Evolutionary conservation across 1,284 basidiomycete genomes (phyloP).

Genomic region (Hypsizygus ulmarius): DNA sequence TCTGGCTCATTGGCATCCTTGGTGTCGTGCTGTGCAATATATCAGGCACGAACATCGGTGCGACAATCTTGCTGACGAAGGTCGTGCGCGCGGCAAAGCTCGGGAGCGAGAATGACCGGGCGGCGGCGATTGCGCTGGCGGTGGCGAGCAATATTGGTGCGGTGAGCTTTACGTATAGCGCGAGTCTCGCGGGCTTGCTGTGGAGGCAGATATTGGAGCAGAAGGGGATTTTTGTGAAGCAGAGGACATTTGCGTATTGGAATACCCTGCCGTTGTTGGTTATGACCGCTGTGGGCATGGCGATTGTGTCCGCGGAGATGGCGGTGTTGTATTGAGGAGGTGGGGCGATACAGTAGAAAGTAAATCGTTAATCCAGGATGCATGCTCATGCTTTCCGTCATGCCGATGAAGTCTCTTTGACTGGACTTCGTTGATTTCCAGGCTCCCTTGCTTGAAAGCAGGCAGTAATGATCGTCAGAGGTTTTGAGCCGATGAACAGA

Average conservation of each 20-base stretch:
- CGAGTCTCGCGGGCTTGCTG: conserved; percentile 86
- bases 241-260: conserved; percentile 69
- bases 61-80: conserved; percentile 83
- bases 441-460: too few relatives aligned
- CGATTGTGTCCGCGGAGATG: conserved; percentile 65
- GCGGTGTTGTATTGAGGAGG: conserved; percentile 42
- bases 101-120: conserved; percentile 31
- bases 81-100: conserved; percentile 40
- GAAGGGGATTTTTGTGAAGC: conserved; percentile 72
- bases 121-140: conserved; percentile 46
- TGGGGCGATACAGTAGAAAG: too few relatives aligned
- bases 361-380: too few relatives aligned
- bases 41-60: conserved; percentile 93
- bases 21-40: conserved; percentile 84
- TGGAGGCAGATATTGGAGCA: conserved; percentile 82
- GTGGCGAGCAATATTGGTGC: conserved; percentile 89
- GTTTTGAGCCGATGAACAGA: too few relatives aligned
- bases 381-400: too few relatives aligned
- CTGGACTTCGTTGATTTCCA: too few relatives aligned
- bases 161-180: conserved; percentile 87
- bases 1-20: conserved; percentile 57
- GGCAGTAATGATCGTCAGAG: too few relatives aligned
- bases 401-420: too few relatives aligned
- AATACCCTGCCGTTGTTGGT: conserved; percentile 60
- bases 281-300: conserved; percentile 54